Conservation (phyloP, 495 filamentous ascomycete species). For the Trichoderma gamsii region DNA sequence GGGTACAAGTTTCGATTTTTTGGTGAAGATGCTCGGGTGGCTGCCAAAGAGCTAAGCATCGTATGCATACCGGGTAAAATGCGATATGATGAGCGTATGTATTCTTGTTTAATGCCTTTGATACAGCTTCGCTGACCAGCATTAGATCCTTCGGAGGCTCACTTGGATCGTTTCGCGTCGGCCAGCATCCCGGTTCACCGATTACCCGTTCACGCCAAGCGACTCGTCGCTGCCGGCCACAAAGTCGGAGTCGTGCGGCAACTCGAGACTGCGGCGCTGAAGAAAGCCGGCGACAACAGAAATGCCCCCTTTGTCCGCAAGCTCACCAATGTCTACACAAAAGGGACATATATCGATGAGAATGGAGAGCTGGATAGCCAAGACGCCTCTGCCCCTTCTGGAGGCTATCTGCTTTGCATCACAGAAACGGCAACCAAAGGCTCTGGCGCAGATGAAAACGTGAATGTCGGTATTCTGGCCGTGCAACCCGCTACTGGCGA, state of each 20-base stretch:
- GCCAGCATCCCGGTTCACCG: conserved; percentile 93
- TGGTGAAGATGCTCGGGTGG: conserved; percentile 89
- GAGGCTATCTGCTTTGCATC: conserved; percentile 87
- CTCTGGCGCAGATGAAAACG: conserved; percentile 84
- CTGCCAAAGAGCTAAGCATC: conserved; percentile 87
- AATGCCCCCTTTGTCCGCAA: conserved; percentile 89
- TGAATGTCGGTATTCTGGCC: conserved; percentile 85
- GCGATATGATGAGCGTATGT: conserved; percentile 81
- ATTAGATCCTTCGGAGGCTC: conserved; percentile 79
- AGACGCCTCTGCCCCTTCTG: conserved; percentile 57
- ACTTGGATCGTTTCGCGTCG: conserved; percentile 87
- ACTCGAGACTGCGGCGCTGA: conserved; percentile 95
- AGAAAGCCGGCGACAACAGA: conserved; percentile 91
- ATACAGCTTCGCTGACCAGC: conserved; percentile 16
- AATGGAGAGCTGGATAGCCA: conserved; percentile 66
- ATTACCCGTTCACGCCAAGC: conserved; percentile 89
- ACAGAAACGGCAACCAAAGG: conserved; percentile 85
- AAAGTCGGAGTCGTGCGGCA: conserved; percentile 96
- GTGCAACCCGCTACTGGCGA: conserved; percentile 95
- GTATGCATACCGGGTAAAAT: conserved; percentile 96
- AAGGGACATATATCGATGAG: conserved; percentile 97
- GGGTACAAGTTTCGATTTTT: conserved; percentile 98
- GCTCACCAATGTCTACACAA: conserved; percentile 95
- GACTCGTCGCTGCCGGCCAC: conserved; percentile 83
- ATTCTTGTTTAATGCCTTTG: background rate